Base-by-base conservation (phyloP, 1,284 basidiomycete species). In the Cutaneotrichosporon sp. region DNA sequence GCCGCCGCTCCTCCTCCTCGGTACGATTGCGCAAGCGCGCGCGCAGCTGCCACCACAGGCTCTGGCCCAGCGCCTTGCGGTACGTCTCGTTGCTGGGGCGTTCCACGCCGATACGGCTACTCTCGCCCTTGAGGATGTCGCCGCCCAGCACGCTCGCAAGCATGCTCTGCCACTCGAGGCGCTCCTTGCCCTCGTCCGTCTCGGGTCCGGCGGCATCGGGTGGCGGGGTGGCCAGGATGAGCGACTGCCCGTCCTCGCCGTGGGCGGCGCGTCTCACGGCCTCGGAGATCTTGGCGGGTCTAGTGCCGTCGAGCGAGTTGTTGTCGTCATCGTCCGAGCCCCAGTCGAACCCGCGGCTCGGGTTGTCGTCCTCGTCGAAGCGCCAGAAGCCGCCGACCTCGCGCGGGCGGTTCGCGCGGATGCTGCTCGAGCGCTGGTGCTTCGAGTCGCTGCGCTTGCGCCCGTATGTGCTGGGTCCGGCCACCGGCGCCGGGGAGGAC, bases 121-220 rank as follows among this genome's bases (percentile, higher is more conserved):
- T 95, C 81, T 97, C 95, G 2, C 90, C 89, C 74, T 89, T 91
- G 63, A 98, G 84, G 7, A 98, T 93, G 72, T 97, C 93, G 16
- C 95, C 94, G 42, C 87, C 87, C 33, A 98, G 83, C 24, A 97
- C 94, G 42, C 92, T 95, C 10, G 91, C 87, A 43, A 97, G 85
- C 88, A 97, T 91, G 42, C 89, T 89, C 78, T 95, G 92, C 94
- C 94, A 97, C 78, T 95, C 93, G 51, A 95, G 81, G 29, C 94
- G 84, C 69, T 93, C 91, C 64, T 85, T 84, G 69, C 91, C 89
- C 70, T 90, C 87, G 49, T 85, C 68, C 11, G 71, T 67, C 27
- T 71, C 69, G 3, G 67, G 62, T 2, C 55, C 60, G 1, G 63
- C 60, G 1, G 63, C 36, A 29, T 67, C 62, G 9, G 59, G 58